Evolutionary conservation across 1,284 basidiomycete species (phyloP).

Genomic region (Blastosporella zonata): DNA sequence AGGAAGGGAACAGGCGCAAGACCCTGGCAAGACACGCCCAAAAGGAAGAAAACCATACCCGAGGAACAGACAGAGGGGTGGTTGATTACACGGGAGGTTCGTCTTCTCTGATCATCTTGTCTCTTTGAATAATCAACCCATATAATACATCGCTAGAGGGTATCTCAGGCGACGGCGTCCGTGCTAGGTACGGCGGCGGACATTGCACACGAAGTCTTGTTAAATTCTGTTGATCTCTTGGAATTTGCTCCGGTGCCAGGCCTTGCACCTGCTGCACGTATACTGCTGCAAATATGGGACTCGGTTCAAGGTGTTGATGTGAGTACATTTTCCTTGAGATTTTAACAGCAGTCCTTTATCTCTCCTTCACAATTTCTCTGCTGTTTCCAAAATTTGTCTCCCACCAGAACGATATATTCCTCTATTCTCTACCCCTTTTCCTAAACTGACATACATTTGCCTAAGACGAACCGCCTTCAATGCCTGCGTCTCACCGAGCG

Average conservation of each 20-base stretch:
- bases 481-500: slow-evolving; percentile 46
- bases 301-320: slow-evolving; percentile 60
- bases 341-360: too few species aligned
- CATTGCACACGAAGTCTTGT: slow-evolving; percentile 47
- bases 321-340: slow-evolving; percentile 20
- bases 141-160: slow-evolving; percentile 26
- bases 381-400: slow-evolving; percentile 13
- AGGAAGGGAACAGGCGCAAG: slow-evolving; percentile 11
- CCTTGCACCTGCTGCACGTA: slow-evolving; percentile 47
- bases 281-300: slow-evolving; percentile 61
- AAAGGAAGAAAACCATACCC: slow-evolving; percentile 36
- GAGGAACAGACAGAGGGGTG: slow-evolving; percentile 50
- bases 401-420: too few species aligned
- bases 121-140: too few species aligned
- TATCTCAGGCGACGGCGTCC: slow-evolving; percentile 41
- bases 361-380: background rate
- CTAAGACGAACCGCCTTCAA: slow-evolving; percentile 52
- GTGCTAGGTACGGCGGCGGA: slow-evolving; percentile 42
- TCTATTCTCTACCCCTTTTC: background rate
- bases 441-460: background rate
- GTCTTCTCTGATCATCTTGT: slow-evolving; percentile 13
- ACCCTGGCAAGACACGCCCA: slow-evolving; percentile 33
- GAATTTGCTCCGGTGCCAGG: slow-evolving; percentile 56
- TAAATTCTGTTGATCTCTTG: slow-evolving; percentile 46
- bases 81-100: slow-evolving; percentile 45